phyloP scores from a whole-genome alignment of 805 yeast genomes.

The Diddensiella caesifluorescens region DNA sequence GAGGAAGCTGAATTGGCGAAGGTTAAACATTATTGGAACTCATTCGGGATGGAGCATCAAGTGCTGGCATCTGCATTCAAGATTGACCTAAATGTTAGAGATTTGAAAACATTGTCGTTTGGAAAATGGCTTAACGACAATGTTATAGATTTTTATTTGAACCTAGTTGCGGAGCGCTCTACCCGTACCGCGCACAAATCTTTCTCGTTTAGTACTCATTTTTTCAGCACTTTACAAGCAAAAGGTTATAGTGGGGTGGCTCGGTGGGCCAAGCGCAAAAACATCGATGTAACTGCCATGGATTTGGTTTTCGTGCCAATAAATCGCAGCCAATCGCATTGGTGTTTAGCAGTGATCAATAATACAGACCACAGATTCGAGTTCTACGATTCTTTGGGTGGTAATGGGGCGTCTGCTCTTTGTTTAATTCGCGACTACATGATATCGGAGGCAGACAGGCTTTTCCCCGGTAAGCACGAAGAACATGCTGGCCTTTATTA shows the following conservation, averaged over 20 bases:
- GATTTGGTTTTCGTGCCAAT: slow-evolving; percentile 76
- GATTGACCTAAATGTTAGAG: slow-evolving; percentile 61
- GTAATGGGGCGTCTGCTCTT: slow-evolving; percentile 40
- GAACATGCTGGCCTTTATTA: slow-evolving; percentile 31
- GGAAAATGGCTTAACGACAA: slow-evolving; percentile 87
- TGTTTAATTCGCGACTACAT: slow-evolving; percentile 55
- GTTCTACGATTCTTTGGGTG: slow-evolving; percentile 74
- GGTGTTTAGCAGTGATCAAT: slow-evolving; percentile 85
- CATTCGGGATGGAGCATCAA: slow-evolving; percentile 1
- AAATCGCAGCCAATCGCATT: slow-evolving; percentile 77
- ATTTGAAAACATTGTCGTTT: slow-evolving; percentile 64
- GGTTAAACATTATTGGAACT: slow-evolving; percentile 13
- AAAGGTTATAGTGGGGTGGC: slow-evolving; percentile 79
- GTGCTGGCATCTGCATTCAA: slow-evolving; percentile 19
- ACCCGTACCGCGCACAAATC: slow-evolving; percentile 35
- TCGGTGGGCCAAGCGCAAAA: slow-evolving; percentile 78
- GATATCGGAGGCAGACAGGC: slow-evolving; percentile 57
- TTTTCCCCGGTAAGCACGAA: slow-evolving; percentile 36
- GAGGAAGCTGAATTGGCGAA: slow-evolving; percentile 10
- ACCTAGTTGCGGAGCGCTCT: slow-evolving; percentile 44
- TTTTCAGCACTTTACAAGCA: slow-evolving; percentile 62
- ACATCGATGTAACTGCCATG: slow-evolving; percentile 56
- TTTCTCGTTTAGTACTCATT: slow-evolving; percentile 83
- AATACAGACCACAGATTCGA: slow-evolving; percentile 51
- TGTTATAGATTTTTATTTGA: slow-evolving; percentile 76